These are phyloP conservation scores for Phytophthora megakarya DNA, from an alignment of 352 stramenopile genomes.

Conservation along the genomic window DNA sequence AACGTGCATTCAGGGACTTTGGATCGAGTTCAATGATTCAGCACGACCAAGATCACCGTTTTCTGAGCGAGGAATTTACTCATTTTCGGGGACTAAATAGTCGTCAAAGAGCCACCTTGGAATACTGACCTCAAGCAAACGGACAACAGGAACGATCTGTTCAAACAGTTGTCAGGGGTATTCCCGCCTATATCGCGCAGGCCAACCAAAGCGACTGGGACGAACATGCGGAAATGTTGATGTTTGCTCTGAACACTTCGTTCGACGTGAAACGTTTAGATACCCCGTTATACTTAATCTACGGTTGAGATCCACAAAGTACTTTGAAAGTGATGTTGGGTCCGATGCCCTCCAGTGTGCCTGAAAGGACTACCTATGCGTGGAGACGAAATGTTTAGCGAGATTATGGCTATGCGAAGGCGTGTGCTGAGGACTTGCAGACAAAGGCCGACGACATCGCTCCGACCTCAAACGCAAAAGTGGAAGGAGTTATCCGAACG, in stretches of 20 bases:
- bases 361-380: no score
- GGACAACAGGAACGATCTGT: constrained; percentile 2
- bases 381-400: no score
- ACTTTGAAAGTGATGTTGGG: background rate
- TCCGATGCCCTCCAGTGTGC: no score
- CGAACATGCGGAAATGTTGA: background rate
- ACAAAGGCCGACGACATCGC: background rate
- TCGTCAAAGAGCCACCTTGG: background rate
- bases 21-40: no score
- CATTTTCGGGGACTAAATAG: background rate
- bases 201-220: constrained; percentile 2
- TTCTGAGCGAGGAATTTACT: no score
- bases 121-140: background rate
- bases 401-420: background rate
- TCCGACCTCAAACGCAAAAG: background rate
- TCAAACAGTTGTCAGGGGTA: background rate
- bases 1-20: background rate
- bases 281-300: background rate
- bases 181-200: background rate
- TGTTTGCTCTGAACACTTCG: background rate
- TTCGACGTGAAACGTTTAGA: background rate
- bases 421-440: background rate
- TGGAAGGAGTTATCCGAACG: background rate
- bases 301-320: background rate
- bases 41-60: no score